Percentiles rank a stretch among this genome's conserved stretches.
Conservation (phyloP, 345 rosid species). For the Eucalyptus curtisii region DNA sequence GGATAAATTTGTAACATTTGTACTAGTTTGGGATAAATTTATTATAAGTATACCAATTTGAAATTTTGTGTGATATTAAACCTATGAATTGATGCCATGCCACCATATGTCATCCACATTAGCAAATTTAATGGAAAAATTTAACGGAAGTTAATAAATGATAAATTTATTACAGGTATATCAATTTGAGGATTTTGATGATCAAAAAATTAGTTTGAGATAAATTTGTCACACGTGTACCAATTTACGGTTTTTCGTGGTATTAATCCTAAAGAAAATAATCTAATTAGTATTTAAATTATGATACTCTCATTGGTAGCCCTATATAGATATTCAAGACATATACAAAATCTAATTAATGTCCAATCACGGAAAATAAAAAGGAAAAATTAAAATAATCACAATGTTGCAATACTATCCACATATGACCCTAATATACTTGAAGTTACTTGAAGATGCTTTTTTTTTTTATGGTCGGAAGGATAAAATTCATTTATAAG, state of each 20-base stretch:
- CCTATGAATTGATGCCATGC: background rate
- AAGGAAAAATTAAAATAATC: background rate
- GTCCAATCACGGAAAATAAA: background rate
- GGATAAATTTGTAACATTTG: accelerated
- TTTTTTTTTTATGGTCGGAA: too few species aligned
- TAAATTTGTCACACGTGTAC: accelerated
- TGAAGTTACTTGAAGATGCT: too few species aligned
- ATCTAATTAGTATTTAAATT: too few species aligned
- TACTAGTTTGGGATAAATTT: accelerated
- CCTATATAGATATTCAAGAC: background rate
- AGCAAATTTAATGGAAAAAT: background rate
- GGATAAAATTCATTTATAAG: too few species aligned
- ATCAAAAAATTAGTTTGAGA: accelerated
- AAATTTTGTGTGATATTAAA: too few species aligned
- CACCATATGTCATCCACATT: background rate
- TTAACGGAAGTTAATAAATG: too few species aligned
- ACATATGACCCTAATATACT: too few species aligned
- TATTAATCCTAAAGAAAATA: background rate
- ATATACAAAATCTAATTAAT: background rate
- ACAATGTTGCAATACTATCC: background rate
- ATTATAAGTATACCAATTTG: accelerated
- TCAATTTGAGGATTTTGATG: accelerated
- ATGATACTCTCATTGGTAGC: too few species aligned
- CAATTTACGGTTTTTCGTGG: accelerated
- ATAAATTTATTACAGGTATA: accelerated